Conservation (phyloP, 768 basidiomycete species). For the Lentinula detonsa region DNA sequence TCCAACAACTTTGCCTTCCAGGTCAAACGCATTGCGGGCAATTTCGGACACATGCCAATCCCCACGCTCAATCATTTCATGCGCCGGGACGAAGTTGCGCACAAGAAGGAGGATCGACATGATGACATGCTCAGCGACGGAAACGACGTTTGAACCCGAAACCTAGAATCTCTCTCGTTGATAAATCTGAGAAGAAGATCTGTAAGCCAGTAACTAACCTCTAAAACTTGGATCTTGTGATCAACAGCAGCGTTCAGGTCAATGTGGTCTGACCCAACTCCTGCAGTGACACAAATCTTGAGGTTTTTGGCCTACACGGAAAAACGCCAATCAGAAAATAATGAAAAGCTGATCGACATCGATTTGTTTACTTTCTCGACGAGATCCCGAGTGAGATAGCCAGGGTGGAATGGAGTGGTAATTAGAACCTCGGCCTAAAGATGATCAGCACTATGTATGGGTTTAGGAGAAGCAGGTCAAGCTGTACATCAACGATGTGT, state of each 20-base stretch:
- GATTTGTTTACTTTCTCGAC: conserved; percentile 48
- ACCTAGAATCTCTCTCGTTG: conserved; percentile 35
- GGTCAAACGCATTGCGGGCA: conserved; percentile 79
- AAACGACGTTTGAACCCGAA: conserved; percentile 85
- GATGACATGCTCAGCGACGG: conserved; percentile 86
- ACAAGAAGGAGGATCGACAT: conserved; percentile 91
- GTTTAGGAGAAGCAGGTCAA: not conserved
- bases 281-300: conserved; percentile 86
- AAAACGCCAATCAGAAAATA: not conserved
- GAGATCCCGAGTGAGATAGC: conserved; percentile 72
- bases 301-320: conserved; percentile 71
- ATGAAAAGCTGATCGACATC: not conserved
- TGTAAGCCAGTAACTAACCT: conserved; percentile 27
- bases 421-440: conserved; percentile 70
- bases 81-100: conserved; percentile 83
- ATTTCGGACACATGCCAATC: conserved; percentile 85
- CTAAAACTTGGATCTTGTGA: conserved; percentile 72
- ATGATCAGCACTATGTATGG: not conserved
- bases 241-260: conserved; percentile 87
- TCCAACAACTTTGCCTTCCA: conserved; percentile 88
- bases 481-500: conserved; percentile 68
- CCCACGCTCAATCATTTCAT: conserved; percentile 84
- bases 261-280: conserved; percentile 87
- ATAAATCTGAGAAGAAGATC: not conserved
- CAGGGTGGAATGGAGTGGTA: conserved; percentile 84